Evolutionary conservation across 441 rosid genomes (phyloP).

Genomic region (Gossypium laxum): DNA sequence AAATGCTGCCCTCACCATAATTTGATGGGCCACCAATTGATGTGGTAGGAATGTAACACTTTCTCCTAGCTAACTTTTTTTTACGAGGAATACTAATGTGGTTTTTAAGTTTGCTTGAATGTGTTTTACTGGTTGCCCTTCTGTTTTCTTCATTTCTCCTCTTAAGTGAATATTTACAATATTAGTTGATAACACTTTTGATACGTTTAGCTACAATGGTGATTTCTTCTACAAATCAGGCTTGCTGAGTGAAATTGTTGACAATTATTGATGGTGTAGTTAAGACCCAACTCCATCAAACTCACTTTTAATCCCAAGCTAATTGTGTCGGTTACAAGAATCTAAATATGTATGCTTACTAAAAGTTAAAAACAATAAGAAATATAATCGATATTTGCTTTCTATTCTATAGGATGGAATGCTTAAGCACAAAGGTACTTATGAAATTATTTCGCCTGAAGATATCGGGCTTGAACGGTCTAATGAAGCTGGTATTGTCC

Average conservation of each 20-base stretch:
- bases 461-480: constrained; percentile 87
- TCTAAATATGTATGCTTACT: background rate
- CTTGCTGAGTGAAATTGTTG: background rate
- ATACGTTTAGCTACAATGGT: background rate
- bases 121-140: background rate
- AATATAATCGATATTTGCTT: constrained; percentile 8
- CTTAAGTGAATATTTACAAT: background rate
- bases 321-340: no score
- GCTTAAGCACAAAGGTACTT: constrained; percentile 87
- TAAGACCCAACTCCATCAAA: no score
- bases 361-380: background rate
- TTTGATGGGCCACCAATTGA: background rate
- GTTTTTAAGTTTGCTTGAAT: background rate
- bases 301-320: no score
- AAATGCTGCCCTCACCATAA: background rate
- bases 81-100: background rate
- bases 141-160: constrained; percentile 2
- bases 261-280: background rate
- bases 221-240: background rate
- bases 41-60: background rate
- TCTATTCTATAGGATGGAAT: constrained; percentile 66
- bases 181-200: background rate
- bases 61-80: background rate
- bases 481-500: constrained; percentile 85
- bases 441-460: constrained; percentile 82